Evolutionary conservation across 768 basidiomycete genomes (phyloP), one percentile per base, ranked within the genome.

Genomic region (Mycena latifolia): DNA sequence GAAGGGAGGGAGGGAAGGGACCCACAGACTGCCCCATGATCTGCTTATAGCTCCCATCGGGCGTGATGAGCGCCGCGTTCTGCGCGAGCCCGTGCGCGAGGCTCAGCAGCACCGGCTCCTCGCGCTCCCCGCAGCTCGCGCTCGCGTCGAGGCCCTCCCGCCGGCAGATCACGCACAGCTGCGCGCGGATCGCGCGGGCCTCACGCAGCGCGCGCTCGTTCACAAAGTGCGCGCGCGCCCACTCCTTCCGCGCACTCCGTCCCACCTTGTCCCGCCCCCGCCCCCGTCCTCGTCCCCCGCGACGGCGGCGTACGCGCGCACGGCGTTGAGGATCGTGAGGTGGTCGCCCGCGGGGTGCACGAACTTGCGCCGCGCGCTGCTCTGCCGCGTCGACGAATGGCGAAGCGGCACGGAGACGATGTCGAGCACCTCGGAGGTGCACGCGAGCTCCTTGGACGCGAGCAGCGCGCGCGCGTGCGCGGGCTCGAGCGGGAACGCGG

Each of bases 401-500:
- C 57, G 90, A 90, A 10, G 93, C 91, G 0, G 82, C 28, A 99
- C 77, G 12, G 96, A 91, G 66, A 98, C 82, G 71, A 99, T 92
- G 71, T 92, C 89, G 69, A 98, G 81, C 41, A 97, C 84, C 77
- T 97, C 95, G 20, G 81, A 73, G 0, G 92, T 88, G 79, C 95
- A 98, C 2, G 85, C 86, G 57, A 89, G 80, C 22, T 86, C 84
- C 72, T 87, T 85, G 0, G 97, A 93, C 17, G 92, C 92, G 57
- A 99, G 80, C 33, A 99, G 79, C 45, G 92, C 86, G 31, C 94
- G 89, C 0, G 96, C 88, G 59, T 90, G 86, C 33, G 88, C 80
- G 1, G 97, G 95, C 70, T 98, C 95, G n/a, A 98, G 86, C 3
- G 98, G 98, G 74, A 96, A 94, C n/a, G 81, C 73, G 4, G 95